Conservation (phyloP, 2,329 filamentous ascomycete species). For the Pestalotiopsis sp. region DNA sequence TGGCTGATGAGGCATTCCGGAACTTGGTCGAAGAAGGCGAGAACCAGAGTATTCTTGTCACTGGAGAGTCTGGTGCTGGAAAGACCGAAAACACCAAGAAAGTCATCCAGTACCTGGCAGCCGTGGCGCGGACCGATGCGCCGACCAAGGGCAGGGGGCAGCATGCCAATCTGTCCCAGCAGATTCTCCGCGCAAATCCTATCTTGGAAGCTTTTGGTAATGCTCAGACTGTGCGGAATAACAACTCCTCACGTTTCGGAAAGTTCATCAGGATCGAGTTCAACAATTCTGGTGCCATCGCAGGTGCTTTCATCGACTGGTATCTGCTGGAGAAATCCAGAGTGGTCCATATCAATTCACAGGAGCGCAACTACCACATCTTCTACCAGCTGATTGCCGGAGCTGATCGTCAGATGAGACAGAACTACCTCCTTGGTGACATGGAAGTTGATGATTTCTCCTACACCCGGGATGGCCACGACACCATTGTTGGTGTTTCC, state of each 20-base stretch:
- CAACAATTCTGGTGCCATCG: conserved; percentile 83
- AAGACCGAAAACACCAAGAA: conserved; percentile 99
- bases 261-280: conserved; percentile 99
- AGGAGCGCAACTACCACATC: conserved; percentile 94
- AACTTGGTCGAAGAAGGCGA: conserved; percentile 93
- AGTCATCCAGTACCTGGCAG: conserved; percentile 96
- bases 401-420: conserved; percentile 72
- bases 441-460: conserved; percentile 84
- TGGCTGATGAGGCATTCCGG: conserved; percentile 95
- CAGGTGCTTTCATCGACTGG: conserved; percentile 97
- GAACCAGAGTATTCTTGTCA: conserved; percentile 97
- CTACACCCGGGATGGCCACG: conserved; percentile 90
- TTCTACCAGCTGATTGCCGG: conserved; percentile 96
- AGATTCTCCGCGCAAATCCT: conserved; percentile 93
- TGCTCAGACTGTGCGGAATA: conserved; percentile 95
- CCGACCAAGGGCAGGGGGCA: conserved; percentile 62
- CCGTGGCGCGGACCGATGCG: conserved; percentile 85
- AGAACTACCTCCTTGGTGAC: conserved; percentile 75
- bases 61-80: conserved; percentile 94
- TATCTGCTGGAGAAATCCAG: conserved; percentile 98
- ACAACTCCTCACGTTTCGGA: conserved; percentile 97
- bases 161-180: conserved; percentile 88
- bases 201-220: conserved; percentile 98
- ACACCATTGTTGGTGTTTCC: conserved; percentile 87
- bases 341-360: conserved; percentile 83